Percentiles rank a stretch among this genome's conserved stretches.
Evolutionary conservation across 345 rosid species (phyloP).

Genomic region (Eucalyptus albens): DNA sequence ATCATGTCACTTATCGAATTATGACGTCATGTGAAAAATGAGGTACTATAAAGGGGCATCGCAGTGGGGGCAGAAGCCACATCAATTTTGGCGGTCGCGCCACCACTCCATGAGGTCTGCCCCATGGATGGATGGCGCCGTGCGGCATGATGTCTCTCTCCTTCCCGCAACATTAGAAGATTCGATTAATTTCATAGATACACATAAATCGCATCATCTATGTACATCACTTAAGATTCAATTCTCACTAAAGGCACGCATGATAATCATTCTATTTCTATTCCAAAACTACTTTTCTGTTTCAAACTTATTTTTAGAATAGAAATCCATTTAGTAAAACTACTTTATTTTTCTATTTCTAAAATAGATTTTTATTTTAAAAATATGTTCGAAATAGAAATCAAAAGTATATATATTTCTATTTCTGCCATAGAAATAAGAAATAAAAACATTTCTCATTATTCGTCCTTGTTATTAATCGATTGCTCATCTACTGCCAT

Average conservation of each 20-base stretch:
- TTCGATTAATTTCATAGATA: background rate
- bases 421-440: too few species aligned
- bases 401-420: too few species aligned
- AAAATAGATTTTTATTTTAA: too few species aligned
- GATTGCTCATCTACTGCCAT: rapidly evolving
- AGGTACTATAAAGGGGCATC: background rate
- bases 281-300: rapidly evolving
- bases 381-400: rapidly evolving
- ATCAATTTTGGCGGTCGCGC: background rate
- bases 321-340: rapidly evolving
- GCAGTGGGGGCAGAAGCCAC: background rate
- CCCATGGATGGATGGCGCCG: background rate
- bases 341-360: too few species aligned
- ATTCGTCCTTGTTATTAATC: too few species aligned
- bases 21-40: background rate
- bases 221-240: background rate
- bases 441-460: too few species aligned
- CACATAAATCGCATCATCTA: background rate
- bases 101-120: background rate
- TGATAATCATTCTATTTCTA: too few species aligned
- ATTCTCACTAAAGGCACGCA: background rate
- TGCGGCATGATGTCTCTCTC: background rate
- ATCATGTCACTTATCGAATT: background rate
- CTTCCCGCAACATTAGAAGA: background rate
- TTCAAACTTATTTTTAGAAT: too few species aligned